phyloP scores from a whole-genome alignment of 495 filamentous ascomycete species.

The Hyaloscypha hepaticicola region DNA sequence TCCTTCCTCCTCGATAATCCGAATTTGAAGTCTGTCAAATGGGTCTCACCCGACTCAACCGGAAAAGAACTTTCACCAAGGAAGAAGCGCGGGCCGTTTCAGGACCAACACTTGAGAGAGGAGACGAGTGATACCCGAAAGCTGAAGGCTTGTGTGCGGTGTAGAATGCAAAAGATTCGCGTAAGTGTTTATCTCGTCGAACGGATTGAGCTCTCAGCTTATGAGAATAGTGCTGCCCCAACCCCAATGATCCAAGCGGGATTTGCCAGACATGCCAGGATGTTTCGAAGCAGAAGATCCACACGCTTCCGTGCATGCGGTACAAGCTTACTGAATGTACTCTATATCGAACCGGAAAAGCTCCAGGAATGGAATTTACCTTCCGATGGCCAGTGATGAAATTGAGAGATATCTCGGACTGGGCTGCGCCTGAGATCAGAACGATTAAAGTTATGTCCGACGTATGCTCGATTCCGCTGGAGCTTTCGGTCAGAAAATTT shows the following conservation, averaged over 20 bases:
- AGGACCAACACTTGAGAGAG: constrained; percentile 42
- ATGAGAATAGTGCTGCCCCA: constrained; percentile 44
- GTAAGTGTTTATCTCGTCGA: constrained; percentile 36
- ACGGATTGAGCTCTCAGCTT: neutral
- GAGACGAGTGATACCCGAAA: constrained; percentile 49
- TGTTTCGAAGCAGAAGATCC: constrained; percentile 35
- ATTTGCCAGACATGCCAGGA: constrained; percentile 48
- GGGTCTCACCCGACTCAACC: constrained; percentile 2
- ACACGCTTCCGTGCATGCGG: constrained; percentile 47
- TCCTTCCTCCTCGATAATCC: neutral
- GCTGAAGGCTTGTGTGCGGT: constrained; percentile 52
- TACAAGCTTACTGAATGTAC: constrained; percentile 52
- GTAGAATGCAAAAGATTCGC: constrained; percentile 53
- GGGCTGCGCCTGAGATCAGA: constrained; percentile 42
- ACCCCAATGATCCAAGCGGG: constrained; percentile 41
- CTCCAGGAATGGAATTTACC: constrained; percentile 51
- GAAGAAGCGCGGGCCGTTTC: constrained; percentile 45
- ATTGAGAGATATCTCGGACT: constrained; percentile 48
- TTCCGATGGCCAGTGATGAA: constrained; percentile 49
- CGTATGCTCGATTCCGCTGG: constrained; percentile 41
- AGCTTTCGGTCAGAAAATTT: constrained; percentile 47
- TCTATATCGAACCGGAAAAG: constrained; percentile 50
- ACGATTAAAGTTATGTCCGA: constrained; percentile 47
- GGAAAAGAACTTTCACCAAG: constrained; percentile 3
- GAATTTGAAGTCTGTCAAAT: neutral